Base-by-base conservation (phyloP, 495 filamentous ascomycete species). In the Podospora appendiculata region DNA sequence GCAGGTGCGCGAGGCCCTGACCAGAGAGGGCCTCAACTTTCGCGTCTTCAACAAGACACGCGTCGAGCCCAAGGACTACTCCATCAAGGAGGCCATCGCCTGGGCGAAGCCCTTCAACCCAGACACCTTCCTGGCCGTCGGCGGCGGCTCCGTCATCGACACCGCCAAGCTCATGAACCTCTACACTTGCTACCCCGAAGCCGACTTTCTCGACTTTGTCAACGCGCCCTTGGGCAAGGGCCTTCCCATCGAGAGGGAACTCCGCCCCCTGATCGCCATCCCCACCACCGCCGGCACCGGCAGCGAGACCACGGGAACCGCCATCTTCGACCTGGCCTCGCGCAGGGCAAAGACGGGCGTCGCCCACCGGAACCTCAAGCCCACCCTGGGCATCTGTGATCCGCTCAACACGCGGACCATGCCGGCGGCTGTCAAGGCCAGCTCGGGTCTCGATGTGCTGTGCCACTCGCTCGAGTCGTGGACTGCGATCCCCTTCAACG, bases 101-200 rank as follows among this genome's bases (percentile, higher is more conserved):
- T 95, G 90, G 63, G 80, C 85, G 4, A 90, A 88, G 59, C 80
- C 81, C 2, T 87, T 89, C 62, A 67, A 74, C 8, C 86, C 89
- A 0, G 92, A 96, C 72, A 89, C 89, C 16, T 94, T 92, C 65
- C 77, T 97, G 3, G 93, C 93, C 17, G 92, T 98, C 10, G 93
- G 93, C 58, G 84, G 87, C 48, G 87, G 87, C 17, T 87, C 84
- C 17, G 87, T 96, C 38, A 98, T 98, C 59, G 93, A 98, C 71
- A 98, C 93, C 1, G 91, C 93, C 35, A 98, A 98, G 71, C 77
- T 97, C 19, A 96, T 97, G 89, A 98, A 98, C 65, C 80, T 98
- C 1, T 97, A 96, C 70, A 86, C 83, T 0, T 83, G 80, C 64
- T 94, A 83, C 68, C 90, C 90, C 0, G 82, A 94, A 6, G 89